Evolutionary conservation across 1,284 basidiomycete species (phyloP).

Genomic region (Ceratobasidium sp.): DNA sequence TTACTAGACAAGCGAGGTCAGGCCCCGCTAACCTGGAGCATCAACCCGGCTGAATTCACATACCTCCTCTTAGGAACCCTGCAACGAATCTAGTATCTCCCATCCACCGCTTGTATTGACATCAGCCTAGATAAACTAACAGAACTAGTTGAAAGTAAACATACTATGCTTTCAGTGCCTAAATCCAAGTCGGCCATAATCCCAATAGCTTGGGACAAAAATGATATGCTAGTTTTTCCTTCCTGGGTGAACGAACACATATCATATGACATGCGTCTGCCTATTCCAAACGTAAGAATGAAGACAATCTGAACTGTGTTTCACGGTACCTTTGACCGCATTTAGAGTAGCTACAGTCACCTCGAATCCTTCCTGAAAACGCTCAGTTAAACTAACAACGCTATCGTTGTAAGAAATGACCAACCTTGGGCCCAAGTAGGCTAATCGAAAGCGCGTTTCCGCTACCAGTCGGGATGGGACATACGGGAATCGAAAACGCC

Average conservation of each 20-base stretch:
- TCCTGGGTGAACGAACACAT: conserved; percentile 80
- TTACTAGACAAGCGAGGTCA: conserved; percentile 53
- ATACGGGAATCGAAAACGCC: conserved; percentile 78
- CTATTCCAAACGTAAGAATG: conserved; percentile 51
- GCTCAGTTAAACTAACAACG: not conserved
- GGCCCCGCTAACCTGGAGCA: not conserved
- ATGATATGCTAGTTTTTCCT: conserved; percentile 75
- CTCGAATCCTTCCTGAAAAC: conserved; percentile 70
- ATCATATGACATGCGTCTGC: conserved; percentile 77
- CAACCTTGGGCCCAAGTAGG: conserved; percentile 69
- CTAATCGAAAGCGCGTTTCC: conserved; percentile 84
- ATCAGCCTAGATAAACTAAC: conserved; percentile 56
- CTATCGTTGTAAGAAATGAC: not conserved
- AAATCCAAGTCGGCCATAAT: conserved; percentile 92
- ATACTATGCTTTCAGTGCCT: conserved; percentile 46
- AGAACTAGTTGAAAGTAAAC: not conserved
- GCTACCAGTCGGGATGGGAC: conserved; percentile 87
- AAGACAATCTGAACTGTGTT: not conserved
- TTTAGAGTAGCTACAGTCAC: conserved; percentile 79
- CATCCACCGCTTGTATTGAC: conserved; percentile 71
- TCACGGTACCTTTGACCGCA: conserved; percentile 75
- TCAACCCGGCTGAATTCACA: conserved; percentile 41
- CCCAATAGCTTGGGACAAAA: conserved; percentile 87
- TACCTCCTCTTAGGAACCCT: conserved; percentile 78
- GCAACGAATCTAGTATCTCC: conserved; percentile 90